Conservation (phyloP, 2,329 filamentous ascomycete species). For the Colletotrichum caudatum region DNA sequence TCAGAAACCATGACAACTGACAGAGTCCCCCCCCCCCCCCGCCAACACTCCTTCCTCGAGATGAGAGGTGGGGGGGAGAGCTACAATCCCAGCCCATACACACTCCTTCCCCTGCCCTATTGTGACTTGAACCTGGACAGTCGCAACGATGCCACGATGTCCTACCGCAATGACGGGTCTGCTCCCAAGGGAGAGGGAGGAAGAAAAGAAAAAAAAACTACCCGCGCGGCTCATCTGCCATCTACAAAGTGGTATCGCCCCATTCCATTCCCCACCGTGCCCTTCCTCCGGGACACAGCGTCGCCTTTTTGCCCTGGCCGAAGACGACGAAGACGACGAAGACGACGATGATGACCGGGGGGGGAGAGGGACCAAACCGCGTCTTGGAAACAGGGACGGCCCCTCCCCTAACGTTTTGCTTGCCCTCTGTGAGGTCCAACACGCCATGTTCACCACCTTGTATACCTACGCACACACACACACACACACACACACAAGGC, state of each 20-base stretch:
- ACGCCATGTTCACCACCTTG: too few species aligned
- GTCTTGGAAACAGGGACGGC: background rate
- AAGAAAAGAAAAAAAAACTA: too few species aligned
- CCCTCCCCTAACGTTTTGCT: background rate
- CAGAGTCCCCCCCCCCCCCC: background rate
- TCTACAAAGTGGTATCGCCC: background rate
- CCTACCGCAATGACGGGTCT: background rate
- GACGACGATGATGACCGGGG: too few species aligned
- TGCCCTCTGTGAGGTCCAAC: background rate
- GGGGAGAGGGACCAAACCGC: background rate
- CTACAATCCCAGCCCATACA: background rate
- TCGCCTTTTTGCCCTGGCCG: too few species aligned
- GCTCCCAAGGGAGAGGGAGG: background rate
- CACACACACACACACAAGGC: background rate
- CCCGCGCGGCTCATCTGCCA: background rate
- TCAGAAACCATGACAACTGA: constrained; percentile 12
- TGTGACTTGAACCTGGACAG: background rate
- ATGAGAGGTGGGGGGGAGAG: background rate
- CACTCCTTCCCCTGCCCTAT: background rate
- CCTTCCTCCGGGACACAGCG: background rate
- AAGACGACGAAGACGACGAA: background rate
- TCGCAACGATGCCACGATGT: background rate
- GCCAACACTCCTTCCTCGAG: background rate
- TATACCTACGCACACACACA: background rate
- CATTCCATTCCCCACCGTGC: background rate